Percentiles rank a stretch among this genome's conserved stretches.
These are phyloP conservation scores for Metschnikowia lochheadii DNA, from an alignment of 805 yeast species.

Conservation along the genomic window DNA sequence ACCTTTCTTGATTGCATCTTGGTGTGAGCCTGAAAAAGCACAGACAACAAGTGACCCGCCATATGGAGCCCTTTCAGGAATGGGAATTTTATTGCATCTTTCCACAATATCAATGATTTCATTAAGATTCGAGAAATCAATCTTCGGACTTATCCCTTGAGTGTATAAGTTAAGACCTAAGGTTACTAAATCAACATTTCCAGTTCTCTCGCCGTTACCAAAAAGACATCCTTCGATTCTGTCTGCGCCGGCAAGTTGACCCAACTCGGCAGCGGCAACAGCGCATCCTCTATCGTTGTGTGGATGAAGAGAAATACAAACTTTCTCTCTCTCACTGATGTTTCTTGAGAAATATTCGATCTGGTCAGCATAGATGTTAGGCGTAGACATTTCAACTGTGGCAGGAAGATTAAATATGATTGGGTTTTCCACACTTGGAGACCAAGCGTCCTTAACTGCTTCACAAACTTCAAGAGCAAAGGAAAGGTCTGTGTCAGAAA, in stretches of 20 bases:
- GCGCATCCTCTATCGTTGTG: constrained; percentile 87
- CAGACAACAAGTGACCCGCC: constrained; percentile 81
- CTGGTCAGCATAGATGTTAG: constrained; percentile 82
- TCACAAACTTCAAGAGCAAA: constrained; percentile 65
- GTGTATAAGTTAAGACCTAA: constrained; percentile 74
- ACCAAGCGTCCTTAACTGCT: constrained; percentile 74
- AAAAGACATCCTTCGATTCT: constrained; percentile 82
- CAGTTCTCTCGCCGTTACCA: constrained; percentile 87
- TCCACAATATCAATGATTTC: constrained; percentile 70
- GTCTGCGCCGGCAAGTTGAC: constrained; percentile 81
- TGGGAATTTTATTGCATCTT: constrained; percentile 76
- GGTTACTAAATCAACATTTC: constrained; percentile 79
- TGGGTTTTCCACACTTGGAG: constrained; percentile 58
- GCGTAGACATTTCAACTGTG: constrained; percentile 77
- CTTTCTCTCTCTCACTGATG: constrained; percentile 61
- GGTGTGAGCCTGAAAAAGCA: constrained; percentile 84
- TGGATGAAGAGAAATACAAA: constrained; percentile 74
- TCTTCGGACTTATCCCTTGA: constrained; percentile 67
- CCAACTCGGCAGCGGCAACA: constrained; percentile 84
- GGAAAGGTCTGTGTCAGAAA: constrained; percentile 64
- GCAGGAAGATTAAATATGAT: constrained; percentile 82
- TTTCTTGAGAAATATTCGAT: constrained; percentile 66
- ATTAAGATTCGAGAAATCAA: constrained; percentile 66
- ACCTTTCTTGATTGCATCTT: constrained; percentile 85
- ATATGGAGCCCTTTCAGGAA: constrained; percentile 75